Percentiles rank a stretch among this genome's conserved stretches.
phyloP scores from a whole-genome alignment of 1,284 basidiomycete genomes.

The Thelephora terrestris region DNA sequence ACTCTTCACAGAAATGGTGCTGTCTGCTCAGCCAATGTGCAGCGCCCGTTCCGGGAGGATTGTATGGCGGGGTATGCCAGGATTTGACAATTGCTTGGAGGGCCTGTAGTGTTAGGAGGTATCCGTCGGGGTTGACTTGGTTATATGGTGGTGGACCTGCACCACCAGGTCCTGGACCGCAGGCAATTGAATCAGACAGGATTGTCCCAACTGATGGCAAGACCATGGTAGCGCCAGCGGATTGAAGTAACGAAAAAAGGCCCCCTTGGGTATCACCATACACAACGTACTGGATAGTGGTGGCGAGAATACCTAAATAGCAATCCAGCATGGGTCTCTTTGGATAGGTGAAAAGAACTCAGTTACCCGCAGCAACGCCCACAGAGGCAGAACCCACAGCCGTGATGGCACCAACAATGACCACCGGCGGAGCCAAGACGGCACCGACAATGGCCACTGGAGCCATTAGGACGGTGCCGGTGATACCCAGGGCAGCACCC shows the following conservation, averaged over 20 bases:
- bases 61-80: no score
- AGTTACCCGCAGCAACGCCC: background rate
- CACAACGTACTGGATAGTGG: background rate
- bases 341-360: background rate
- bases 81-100: no score
- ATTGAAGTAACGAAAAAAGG: conserved; percentile 1
- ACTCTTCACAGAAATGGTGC: no score
- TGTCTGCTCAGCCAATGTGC: no score
- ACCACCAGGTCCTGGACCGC: no score
- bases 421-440: background rate
- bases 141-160: background rate
- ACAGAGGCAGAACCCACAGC: background rate
- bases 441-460: background rate
- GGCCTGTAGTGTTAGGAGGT: no score
- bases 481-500: background rate
- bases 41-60: no score
- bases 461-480: background rate
- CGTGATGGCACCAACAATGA: background rate
- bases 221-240: conserved; percentile 1
- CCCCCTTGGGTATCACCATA: conserved; percentile 4
- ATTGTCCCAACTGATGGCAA: background rate
- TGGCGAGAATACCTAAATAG: background rate
- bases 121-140: no score
- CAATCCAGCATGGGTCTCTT: background rate
- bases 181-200: no score